Evolutionary conservation across 2,329 filamentous ascomycete genomes (phyloP), one percentile per base, ranked within the genome.

Genomic region (Alternaria angustiovoidea): DNA sequence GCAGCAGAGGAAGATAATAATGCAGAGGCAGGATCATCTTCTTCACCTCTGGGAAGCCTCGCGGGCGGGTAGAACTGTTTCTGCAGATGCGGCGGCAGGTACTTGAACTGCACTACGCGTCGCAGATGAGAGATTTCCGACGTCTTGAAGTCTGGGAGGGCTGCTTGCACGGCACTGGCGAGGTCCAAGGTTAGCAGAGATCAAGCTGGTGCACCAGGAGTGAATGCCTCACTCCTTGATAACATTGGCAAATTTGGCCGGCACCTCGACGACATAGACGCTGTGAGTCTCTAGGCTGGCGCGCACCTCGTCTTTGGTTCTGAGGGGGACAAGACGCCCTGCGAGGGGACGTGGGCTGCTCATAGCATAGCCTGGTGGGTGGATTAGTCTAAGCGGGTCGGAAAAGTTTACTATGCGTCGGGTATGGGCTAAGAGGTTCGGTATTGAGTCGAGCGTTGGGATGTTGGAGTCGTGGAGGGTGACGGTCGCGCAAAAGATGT

Each of bases 191-290:
- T 71, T 65, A 69, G 66, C 65, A 39, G 58, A 54, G 46, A 61
- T 59, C 53, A 52, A 56, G 62, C 14, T 52, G 48, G 53, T 24
- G 51, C 41, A 60, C 32, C 63, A 43, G 7, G 60, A 57, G 54
- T 63, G 59, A 62, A 61, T 48, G 36, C 83, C 87, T 77, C 81
- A 93, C 91, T 85, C 88, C 73, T 95, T 86, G 72, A 93, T 85
- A 65, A 86, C 84, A 77, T 91, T 92, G 66, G 91, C 90, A 69
- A 85, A 84, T 78, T 89, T 91, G 64, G 88, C 87, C 47, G 91
- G 91, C 55, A 91, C 86, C 71, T 90, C 85, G 51, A 92, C 89
- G 64, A 92, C 87, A 75, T 90, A 91, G 54, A 89, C 89, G 60
- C 86, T 83, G 51, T 89, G 86, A 80, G 81, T 83, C 67, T 84